A percentile compares a stretch with the other conserved stretches of the same genome.
Conservation (phyloP, 306 rosid genomes). For the Chamaecrista fasciculata region DNA sequence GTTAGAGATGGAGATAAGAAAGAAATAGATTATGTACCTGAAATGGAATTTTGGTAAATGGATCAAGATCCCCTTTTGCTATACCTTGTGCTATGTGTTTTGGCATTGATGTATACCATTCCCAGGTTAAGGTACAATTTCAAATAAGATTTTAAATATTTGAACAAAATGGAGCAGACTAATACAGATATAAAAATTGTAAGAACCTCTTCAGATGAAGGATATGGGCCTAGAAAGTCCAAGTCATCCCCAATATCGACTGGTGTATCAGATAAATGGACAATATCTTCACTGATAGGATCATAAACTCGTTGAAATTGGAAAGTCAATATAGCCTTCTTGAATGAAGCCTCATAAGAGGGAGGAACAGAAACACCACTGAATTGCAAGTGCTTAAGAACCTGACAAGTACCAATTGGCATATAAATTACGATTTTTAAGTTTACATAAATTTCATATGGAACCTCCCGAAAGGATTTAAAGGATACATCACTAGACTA, state of each 20-base stretch:
- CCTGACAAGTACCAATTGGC: slow-evolving; percentile 50
- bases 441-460: slow-evolving; percentile 11
- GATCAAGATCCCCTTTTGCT: slow-evolving; percentile 90
- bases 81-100: slow-evolving; percentile 74
- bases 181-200: not conserved
- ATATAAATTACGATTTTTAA: slow-evolving; percentile 16
- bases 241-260: slow-evolving; percentile 52
- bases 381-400: slow-evolving; percentile 76
- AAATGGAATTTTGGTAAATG: slow-evolving; percentile 75
- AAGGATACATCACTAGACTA: not conserved
- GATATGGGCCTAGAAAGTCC: slow-evolving; percentile 97
- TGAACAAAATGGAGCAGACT: slow-evolving; percentile 24
- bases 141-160: slow-evolving; percentile 25
- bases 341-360: slow-evolving; percentile 79
- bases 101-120: slow-evolving; percentile 54
- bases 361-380: slow-evolving; percentile 77
- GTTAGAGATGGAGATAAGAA: slow-evolving; percentile 3
- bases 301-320: slow-evolving; percentile 84
- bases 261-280: slow-evolving; percentile 56
- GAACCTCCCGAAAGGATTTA: not conserved
- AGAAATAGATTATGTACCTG: slow-evolving; percentile 46
- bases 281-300: slow-evolving; percentile 62
- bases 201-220: slow-evolving; percentile 38
- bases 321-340: slow-evolving; percentile 82
- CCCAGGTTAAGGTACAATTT: slow-evolving; percentile 53